phyloP scores from a whole-genome alignment of 305 asterid genomes.

The Fraxinus angustifolia region DNA sequence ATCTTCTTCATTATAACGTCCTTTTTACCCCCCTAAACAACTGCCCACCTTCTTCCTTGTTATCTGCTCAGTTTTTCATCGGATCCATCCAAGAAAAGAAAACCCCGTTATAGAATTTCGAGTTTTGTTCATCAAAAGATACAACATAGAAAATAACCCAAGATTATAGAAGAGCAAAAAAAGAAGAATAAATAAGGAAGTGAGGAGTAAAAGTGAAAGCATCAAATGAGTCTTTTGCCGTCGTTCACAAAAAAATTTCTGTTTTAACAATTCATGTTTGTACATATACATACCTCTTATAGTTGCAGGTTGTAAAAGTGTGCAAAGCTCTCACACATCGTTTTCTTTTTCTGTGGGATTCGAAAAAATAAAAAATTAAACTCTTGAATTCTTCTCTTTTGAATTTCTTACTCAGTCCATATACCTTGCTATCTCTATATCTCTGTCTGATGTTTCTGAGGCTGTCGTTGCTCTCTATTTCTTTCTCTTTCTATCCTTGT shows the following conservation, averaged over 20 bases:
- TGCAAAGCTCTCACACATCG: conserved; percentile 67
- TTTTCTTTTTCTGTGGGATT: conserved; percentile 73
- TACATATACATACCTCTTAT: conserved; percentile 64
- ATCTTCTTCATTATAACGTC: conserved; percentile 42
- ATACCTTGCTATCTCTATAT: conserved; percentile 17
- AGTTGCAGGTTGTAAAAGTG: conserved; percentile 63
- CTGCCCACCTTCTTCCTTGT: conserved; percentile 17
- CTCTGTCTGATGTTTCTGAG: conserved; percentile 47
- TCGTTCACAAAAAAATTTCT: conserved; percentile 24
- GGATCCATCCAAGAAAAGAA: conserved; percentile 26
- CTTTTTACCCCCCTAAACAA: conserved; percentile 15
- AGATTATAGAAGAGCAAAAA: neutral
- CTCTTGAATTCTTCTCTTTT: neutral
- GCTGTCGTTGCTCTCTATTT: conserved; percentile 43
- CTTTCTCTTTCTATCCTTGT: conserved; percentile 31
- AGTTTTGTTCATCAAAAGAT: neutral
- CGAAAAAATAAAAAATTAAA: neutral
- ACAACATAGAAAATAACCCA: neutral
- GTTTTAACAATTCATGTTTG: conserved; percentile 36
- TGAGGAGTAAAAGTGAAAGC: conserved; percentile 52
- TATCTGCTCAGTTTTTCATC: neutral
- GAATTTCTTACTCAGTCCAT: conserved; percentile 3
- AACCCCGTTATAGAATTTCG: neutral
- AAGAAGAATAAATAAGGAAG: conserved; percentile 31
- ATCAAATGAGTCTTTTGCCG: conserved; percentile 29